Evolutionary conservation across 75 land plant genomes (phyloP).

Genomic region (Pinus albicaulis): DNA sequence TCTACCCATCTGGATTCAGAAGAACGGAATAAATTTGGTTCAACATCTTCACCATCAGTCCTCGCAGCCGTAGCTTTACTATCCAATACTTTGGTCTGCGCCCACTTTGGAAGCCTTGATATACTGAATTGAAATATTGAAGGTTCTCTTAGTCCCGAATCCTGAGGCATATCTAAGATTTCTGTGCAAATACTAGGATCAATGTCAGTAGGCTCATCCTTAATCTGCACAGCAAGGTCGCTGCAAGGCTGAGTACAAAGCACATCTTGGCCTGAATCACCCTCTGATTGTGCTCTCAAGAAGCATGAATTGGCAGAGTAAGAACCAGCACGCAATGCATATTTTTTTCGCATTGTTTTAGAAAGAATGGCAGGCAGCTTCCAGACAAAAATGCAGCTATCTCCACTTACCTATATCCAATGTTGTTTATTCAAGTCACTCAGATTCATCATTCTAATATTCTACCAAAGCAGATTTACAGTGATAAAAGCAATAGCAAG

Average conservation of each 20-base stretch:
- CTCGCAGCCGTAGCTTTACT: background rate
- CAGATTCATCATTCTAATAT: background rate
- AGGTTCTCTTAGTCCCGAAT: background rate
- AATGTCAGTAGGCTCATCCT: background rate
- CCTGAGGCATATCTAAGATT: background rate
- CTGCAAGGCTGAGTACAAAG: background rate
- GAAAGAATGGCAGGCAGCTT: constrained; percentile 46
- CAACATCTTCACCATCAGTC: background rate
- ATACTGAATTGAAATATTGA: constrained; percentile 52
- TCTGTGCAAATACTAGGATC: background rate
- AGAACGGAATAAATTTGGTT: constrained; percentile 1
- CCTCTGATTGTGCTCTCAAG: constrained; percentile 5
- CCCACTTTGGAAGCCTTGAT: constrained; percentile 72
- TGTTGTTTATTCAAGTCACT: background rate
- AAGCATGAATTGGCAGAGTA: constrained; percentile 15
- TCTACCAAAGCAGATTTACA: background rate
- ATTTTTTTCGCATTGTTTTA: constrained; percentile 46
- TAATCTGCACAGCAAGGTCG: background rate
- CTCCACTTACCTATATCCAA: constrained; percentile 65
- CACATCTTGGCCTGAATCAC: background rate
- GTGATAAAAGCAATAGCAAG: background rate
- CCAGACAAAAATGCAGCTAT: constrained; percentile 82
- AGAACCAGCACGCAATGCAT: constrained; percentile 19
- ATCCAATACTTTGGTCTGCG: constrained; percentile 37
- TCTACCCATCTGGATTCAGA: constrained; percentile 27